Conservation (phyloP, 2,329 filamentous ascomycete genomes). For the Hypoxylon sp. region DNA sequence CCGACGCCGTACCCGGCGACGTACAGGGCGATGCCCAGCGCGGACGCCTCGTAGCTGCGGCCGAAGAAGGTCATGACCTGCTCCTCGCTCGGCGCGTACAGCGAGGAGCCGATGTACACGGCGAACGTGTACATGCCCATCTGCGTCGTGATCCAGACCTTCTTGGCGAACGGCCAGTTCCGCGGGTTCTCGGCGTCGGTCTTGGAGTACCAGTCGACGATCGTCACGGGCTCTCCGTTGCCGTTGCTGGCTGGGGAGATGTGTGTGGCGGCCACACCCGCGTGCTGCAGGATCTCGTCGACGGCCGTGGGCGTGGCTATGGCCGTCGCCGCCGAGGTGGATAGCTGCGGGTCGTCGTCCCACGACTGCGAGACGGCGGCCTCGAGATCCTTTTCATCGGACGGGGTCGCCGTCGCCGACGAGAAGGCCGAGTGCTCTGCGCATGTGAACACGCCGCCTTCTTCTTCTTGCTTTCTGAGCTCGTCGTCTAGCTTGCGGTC, state of each 20-base stretch:
- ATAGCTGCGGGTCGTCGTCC: not conserved
- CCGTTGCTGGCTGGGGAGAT: not conserved
- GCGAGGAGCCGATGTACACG: constrained; percentile 60
- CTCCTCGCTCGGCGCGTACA: constrained; percentile 57
- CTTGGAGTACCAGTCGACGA: constrained; percentile 38
- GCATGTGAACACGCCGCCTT: not conserved
- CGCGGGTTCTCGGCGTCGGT: constrained; percentile 51
- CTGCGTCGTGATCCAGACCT: constrained; percentile 54
- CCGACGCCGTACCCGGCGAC: constrained; percentile 60
- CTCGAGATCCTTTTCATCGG: constrained; percentile 29
- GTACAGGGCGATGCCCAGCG: constrained; percentile 59
- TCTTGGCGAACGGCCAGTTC: constrained; percentile 56
- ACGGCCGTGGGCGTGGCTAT: not conserved
- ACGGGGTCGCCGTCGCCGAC: constrained; percentile 6
- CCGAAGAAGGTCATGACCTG: constrained; percentile 54
- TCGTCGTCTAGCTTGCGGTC: constrained; percentile 10
- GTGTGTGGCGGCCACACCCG: too few relatives aligned
- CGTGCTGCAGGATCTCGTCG: too few relatives aligned
- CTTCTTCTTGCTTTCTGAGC: constrained; percentile 16
- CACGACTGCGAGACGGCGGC: constrained; percentile 15
- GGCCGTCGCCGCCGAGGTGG: not conserved
- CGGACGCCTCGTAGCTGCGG: constrained; percentile 54
- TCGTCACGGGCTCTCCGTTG: constrained; percentile 3
- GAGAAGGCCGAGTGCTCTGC: constrained; percentile 20
- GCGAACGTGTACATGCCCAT: constrained; percentile 59